phyloP scores from a whole-genome alignment of 371 early-diverging fungal genomes.

The Coemansia sp. region DNA sequence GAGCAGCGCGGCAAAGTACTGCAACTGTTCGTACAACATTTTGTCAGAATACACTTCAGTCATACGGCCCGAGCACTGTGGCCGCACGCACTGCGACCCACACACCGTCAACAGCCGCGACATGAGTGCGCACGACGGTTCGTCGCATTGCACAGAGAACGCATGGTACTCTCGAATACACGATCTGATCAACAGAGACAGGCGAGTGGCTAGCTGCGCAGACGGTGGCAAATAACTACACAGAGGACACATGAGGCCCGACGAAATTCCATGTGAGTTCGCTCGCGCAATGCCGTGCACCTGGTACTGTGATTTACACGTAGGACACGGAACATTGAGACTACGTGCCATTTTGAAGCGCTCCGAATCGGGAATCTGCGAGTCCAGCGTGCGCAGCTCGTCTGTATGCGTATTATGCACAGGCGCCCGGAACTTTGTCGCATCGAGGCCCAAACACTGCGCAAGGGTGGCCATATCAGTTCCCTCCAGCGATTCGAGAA shows the following conservation, averaged over 20 bases:
- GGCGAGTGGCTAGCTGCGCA: slow-evolving; percentile 62
- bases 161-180: slow-evolving; percentile 69
- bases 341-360: slow-evolving; percentile 73
- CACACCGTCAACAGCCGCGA: slow-evolving; percentile 63
- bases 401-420: slow-evolving; percentile 1
- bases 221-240: slow-evolving; percentile 59
- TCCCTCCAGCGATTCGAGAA: slow-evolving; percentile 87
- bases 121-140: slow-evolving; percentile 28
- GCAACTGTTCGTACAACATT: slow-evolving; percentile 65
- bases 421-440: slow-evolving; percentile 60
- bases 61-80: slow-evolving; percentile 71
- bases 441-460: slow-evolving; percentile 84
- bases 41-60: slow-evolving; percentile 64
- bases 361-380: slow-evolving; percentile 81
- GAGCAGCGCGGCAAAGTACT: slow-evolving; percentile 63
- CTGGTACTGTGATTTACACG: slow-evolving; percentile 58
- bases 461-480: slow-evolving; percentile 81
- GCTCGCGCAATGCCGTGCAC: slow-evolving; percentile 63
- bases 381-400: slow-evolving; percentile 73
- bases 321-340: slow-evolving; percentile 63
- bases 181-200: slow-evolving; percentile 63
- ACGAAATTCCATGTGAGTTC: slow-evolving; percentile 18
- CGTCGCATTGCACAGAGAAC: slow-evolving; percentile 30
- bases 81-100: slow-evolving; percentile 67
- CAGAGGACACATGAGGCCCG: slow-evolving; percentile 61